phyloP scores from a whole-genome alignment of 2,329 filamentous ascomycete genomes.

The Cladophialophora psammophila region DNA sequence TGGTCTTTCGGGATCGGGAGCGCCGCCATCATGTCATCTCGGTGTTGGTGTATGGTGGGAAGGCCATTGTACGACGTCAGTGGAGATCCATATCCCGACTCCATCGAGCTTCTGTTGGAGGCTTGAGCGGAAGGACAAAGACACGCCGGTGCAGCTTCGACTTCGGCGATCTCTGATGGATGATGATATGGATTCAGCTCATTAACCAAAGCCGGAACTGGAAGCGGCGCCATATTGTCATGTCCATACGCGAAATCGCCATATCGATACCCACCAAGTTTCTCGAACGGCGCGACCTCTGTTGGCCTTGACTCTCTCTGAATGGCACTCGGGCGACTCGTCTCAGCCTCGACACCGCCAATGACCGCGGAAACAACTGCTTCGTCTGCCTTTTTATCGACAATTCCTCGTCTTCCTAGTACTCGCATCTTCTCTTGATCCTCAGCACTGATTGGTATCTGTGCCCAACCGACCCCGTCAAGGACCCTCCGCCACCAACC shows the following conservation, averaged over 20 bases:
- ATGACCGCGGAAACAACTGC: neutral
- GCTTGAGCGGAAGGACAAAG: neutral
- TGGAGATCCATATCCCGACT: neutral
- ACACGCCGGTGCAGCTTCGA: neutral
- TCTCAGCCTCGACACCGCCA: neutral
- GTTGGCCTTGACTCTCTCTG: neutral
- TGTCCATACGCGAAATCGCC: conserved; percentile 13
- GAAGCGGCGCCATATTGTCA: conserved; percentile 20
- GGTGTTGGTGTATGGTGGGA: neutral
- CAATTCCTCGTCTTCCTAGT: neutral
- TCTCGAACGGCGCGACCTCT: conserved; percentile 8
- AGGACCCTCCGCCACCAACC: conserved; percentile 11
- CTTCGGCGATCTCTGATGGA: conserved; percentile 3
- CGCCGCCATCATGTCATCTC: conserved; percentile 12
- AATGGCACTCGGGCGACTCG: neutral
- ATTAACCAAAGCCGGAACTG: neutral
- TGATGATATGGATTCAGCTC: neutral
- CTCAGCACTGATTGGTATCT: neutral
- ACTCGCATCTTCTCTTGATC: conserved; percentile 1
- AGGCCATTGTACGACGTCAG: conserved; percentile 11
- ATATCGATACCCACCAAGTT: conserved; percentile 17
- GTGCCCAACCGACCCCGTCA: conserved; percentile 3
- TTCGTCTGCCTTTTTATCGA: neutral
- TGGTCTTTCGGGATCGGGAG: conserved; percentile 19
- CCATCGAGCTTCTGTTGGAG: neutral